Conservation (phyloP, 441 rosid species). For the Euphorbia celastroides region DNA sequence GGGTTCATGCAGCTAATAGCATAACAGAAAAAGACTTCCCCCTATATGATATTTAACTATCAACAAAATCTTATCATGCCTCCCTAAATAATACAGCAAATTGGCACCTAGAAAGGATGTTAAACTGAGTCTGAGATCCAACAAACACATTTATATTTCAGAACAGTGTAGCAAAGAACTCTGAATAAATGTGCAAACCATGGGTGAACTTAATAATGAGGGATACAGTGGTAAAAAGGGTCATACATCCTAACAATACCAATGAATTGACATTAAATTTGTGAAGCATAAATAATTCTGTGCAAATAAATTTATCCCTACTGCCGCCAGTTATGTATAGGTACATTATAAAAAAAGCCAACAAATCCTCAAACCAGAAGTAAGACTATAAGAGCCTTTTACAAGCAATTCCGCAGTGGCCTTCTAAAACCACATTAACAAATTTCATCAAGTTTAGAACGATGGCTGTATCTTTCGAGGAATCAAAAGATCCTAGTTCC, state of each 20-base stretch:
- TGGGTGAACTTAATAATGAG: not conserved
- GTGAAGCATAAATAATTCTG: too few species aligned
- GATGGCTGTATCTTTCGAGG: not conserved
- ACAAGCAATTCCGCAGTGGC: not conserved
- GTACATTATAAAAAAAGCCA: not conserved
- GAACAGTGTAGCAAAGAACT: not conserved
- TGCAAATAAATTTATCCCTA: not conserved
- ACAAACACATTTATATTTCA: not conserved
- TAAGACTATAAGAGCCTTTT: not conserved
- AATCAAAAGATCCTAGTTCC: not conserved
- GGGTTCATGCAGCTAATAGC: slow-evolving; percentile 5
- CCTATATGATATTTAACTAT: not conserved
- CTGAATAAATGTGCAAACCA: not conserved
- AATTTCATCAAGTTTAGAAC: not conserved
- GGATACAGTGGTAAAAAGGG: not conserved
- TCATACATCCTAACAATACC: not conserved
- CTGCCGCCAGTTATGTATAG: not conserved
- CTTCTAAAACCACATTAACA: not conserved
- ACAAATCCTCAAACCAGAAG: not conserved
- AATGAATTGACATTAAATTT: not conserved
- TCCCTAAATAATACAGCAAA: not conserved
- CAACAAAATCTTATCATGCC: not conserved
- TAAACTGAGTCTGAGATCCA: not conserved
- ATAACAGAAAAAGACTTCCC: not conserved
- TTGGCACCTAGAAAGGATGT: not conserved